Evolutionary conservation across 2,329 filamentous ascomycete genomes (phyloP).

Genomic region (Plectosphaerella cucumerina): DNA sequence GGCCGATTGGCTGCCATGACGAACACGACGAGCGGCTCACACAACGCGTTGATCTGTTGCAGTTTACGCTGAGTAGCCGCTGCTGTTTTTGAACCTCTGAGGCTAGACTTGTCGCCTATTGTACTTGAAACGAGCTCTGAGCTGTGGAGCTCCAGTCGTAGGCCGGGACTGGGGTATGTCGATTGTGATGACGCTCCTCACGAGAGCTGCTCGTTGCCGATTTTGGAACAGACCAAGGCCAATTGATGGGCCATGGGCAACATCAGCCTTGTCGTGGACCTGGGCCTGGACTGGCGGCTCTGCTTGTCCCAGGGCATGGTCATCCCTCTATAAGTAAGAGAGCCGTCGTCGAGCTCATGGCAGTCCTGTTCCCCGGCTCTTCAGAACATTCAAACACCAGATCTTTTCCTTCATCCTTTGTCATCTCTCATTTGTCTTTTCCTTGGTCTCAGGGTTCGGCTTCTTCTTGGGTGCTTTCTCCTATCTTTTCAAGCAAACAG

Average conservation of each 20-base stretch:
- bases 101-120: background rate
- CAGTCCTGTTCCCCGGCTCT: background rate
- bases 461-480: slow-evolving; percentile 4
- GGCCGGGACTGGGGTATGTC: background rate
- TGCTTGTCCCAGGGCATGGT: no score
- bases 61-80: background rate
- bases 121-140: background rate
- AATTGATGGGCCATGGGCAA: background rate
- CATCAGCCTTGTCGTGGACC: background rate
- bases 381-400: background rate
- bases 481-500: slow-evolving; percentile 2
- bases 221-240: background rate
- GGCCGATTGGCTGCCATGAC: slow-evolving; percentile 6
- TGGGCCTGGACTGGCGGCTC: background rate
- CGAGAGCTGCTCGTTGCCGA: background rate
- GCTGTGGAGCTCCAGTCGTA: background rate
- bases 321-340: background rate
- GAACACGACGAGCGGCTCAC: slow-evolving; percentile 7
- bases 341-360: background rate
- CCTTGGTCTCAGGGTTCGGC: background rate
- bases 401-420: slow-evolving; percentile 3
- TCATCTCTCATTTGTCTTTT: slow-evolving; percentile 1
- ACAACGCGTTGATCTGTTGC: background rate
- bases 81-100: background rate
- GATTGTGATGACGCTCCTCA: background rate